phyloP scores from a whole-genome alignment of 352 stramenopile species.

The Globisporangium paroecandrum region DNA sequence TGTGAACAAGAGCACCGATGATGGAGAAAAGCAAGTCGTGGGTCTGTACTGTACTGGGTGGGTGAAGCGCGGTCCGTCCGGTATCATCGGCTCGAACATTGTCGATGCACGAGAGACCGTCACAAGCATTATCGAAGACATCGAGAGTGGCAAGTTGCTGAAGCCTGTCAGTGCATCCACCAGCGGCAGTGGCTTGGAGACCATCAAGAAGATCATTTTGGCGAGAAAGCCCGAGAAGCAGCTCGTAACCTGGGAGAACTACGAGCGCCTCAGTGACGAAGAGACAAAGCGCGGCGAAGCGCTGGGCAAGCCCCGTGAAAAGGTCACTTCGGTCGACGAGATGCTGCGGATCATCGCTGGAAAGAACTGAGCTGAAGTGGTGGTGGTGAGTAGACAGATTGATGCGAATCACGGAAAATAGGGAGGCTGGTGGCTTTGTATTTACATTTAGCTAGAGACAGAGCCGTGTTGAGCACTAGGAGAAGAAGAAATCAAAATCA shows the following conservation, averaged over 20 bases:
- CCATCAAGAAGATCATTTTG: conserved; percentile 44
- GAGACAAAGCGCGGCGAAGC: conserved; percentile 57
- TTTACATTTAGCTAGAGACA: not conserved
- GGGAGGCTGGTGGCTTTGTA: not conserved
- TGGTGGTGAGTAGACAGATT: not conserved
- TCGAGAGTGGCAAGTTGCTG: conserved; percentile 47
- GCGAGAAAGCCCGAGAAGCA: conserved; percentile 53
- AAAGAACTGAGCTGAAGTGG: not conserved
- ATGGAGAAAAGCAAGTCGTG: conserved; percentile 31
- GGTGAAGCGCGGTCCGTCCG: conserved; percentile 96
- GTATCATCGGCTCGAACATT: conserved; percentile 99
- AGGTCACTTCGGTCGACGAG: conserved; percentile 72
- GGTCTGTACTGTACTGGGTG: conserved; percentile 96
- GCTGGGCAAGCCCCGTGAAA: conserved; percentile 73
- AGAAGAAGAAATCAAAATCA: not conserved
- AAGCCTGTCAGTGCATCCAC: conserved; percentile 16
- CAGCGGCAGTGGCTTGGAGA: conserved; percentile 26
- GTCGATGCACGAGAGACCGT: conserved; percentile 96
- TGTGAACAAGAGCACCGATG: conserved; percentile 33
- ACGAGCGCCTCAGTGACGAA: conserved; percentile 52
- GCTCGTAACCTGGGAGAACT: conserved; percentile 69
- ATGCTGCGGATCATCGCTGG: conserved; percentile 51
- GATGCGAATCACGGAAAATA: not conserved
- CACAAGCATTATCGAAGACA: conserved; percentile 88
- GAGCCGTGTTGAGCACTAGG: not conserved